Evolutionary conservation across 2,329 filamentous ascomycete species (phyloP).

Genomic region (Colletotrichum sp.): DNA sequence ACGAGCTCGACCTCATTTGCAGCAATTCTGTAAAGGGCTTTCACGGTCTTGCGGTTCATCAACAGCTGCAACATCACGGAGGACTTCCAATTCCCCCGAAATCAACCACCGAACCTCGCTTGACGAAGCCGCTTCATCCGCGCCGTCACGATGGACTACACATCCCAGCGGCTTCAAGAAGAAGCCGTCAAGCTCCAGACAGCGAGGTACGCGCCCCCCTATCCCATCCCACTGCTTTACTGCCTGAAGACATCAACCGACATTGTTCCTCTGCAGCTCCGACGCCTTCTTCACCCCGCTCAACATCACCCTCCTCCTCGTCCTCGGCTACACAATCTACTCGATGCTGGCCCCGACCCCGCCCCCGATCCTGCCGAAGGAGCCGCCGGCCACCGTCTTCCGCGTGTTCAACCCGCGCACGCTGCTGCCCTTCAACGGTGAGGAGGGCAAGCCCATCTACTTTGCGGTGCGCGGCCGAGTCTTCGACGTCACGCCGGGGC

Average conservation of each 20-base stretch:
- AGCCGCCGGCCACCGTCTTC: conserved; percentile 66
- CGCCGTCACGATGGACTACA: conserved; percentile 55
- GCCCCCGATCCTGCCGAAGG: conserved; percentile 52
- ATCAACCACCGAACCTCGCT: not conserved
- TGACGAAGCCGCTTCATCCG: not conserved
- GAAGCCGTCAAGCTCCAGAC: conserved; percentile 52
- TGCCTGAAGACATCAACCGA: not conserved
- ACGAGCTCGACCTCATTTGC: not conserved
- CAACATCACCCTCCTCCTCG: conserved; percentile 63
- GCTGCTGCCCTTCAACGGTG: conserved; percentile 86
- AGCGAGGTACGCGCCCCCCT: conserved; percentile 30
- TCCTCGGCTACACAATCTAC: conserved; percentile 65
- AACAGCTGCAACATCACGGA: not conserved
- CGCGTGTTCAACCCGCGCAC: conserved; percentile 76
- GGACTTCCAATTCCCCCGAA: not conserved
- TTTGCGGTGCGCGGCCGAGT: conserved; percentile 90
- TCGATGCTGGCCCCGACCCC: conserved; percentile 54
- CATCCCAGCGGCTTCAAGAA: conserved; percentile 60
- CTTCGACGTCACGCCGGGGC: conserved; percentile 86
- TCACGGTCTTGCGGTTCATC: not conserved
- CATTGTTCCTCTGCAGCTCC: conserved; percentile 25
- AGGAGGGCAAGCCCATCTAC: conserved; percentile 76
- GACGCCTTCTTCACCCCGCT: conserved; percentile 62
- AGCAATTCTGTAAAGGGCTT: not conserved
- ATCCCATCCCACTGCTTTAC: no score